These are phyloP conservation scores for Saccharomycopsis malanga DNA, from an alignment of 805 yeast species.

Conservation along the genomic window DNA sequence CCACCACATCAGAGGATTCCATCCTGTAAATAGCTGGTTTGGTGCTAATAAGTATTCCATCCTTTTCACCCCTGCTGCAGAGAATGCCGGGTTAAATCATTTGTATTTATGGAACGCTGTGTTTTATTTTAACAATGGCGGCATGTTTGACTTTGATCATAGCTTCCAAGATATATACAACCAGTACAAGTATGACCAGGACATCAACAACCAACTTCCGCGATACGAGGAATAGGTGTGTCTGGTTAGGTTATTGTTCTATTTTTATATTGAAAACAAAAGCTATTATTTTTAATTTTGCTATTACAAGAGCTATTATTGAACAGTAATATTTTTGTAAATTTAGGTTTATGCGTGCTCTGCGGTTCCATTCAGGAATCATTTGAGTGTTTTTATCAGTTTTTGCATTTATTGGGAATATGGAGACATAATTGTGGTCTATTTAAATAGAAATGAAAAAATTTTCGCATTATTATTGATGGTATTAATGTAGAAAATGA, in stretches of 20 bases:
- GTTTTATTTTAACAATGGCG: constrained; percentile 19
- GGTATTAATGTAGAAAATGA: no score
- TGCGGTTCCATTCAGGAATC: no score
- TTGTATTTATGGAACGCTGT: constrained; percentile 15
- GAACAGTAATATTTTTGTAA: no score
- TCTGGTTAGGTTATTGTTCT: not conserved
- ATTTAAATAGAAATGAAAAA: no score
- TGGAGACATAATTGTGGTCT: no score
- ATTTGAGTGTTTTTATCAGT: no score
- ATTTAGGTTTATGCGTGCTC: no score
- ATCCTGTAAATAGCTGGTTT: constrained; percentile 14
- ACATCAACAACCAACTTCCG: not conserved
- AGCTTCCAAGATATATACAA: constrained; percentile 18
- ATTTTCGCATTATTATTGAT: no score
- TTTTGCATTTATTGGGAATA: no score
- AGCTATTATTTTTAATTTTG: no score
- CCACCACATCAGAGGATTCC: constrained; percentile 11
- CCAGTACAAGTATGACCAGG: constrained; percentile 18
- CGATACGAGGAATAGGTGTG: not conserved
- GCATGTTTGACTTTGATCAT: constrained; percentile 18
- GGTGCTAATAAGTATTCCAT: constrained; percentile 20
- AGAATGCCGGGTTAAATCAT: constrained; percentile 18
- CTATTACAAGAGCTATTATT: no score
- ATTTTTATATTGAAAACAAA: no score
- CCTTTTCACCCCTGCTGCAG: constrained; percentile 14